phyloP scores from a whole-genome alignment of 2,329 filamentous ascomycete genomes.

The Magnaporthales sp. region DNA sequence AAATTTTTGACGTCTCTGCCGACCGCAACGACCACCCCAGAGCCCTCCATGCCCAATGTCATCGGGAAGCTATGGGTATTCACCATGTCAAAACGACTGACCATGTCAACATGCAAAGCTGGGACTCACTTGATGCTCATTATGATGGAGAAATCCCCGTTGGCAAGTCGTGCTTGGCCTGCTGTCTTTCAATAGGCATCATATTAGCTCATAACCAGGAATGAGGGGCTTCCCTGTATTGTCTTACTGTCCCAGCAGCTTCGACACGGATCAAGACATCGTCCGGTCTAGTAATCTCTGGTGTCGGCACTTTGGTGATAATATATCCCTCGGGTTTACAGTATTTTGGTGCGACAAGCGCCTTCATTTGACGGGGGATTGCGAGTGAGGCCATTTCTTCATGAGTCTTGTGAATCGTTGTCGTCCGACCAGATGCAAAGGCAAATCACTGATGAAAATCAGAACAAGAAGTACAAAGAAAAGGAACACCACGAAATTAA shows the following conservation, averaged over 20 bases:
- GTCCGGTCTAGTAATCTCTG: constrained; percentile 30
- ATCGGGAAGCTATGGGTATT: constrained; percentile 14
- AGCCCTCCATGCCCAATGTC: constrained; percentile 16
- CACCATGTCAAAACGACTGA: background rate
- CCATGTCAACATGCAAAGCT: background rate
- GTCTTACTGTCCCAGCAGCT: constrained; percentile 16
- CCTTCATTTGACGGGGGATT: constrained; percentile 26
- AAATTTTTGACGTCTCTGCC: constrained; percentile 19
- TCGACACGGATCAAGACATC: constrained; percentile 34
- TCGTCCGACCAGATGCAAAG: background rate
- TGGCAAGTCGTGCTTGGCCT: constrained; percentile 23
- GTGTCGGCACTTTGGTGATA: constrained; percentile 31
- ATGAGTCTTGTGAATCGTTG: background rate
- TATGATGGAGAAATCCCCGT: constrained; percentile 12
- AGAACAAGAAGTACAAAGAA: too few species aligned
- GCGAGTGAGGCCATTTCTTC: background rate
- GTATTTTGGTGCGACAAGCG: constrained; percentile 30
- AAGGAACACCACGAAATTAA: background rate
- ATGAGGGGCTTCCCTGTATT: background rate
- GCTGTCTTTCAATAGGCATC: constrained; percentile 17
- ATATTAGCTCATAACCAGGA: background rate
- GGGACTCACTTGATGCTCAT: constrained; percentile 8
- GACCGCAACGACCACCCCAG: constrained; percentile 21
- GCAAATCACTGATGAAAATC: background rate
- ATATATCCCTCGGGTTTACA: constrained; percentile 29